Base-by-base conservation (phyloP, 139 green algal species). In the Monoraphidium neglectum region DNA sequence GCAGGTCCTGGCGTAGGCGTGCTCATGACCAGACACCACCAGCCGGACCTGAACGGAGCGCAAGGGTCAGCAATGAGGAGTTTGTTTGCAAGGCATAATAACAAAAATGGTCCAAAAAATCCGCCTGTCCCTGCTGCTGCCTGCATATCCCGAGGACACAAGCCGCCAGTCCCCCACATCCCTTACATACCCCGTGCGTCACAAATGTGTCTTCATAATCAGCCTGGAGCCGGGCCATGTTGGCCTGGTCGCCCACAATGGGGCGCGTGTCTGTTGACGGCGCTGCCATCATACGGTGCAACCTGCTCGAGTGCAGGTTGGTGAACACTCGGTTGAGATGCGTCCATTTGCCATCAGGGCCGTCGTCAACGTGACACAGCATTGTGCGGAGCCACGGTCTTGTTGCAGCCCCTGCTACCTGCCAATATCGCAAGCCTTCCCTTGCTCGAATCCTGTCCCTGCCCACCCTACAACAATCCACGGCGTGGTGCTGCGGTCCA, bases 391-490 rank as follows among this genome's bases (percentile, higher is more conserved):
- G n/a, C n/a, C n/a, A n/a, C n/a, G n/a, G n/a, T n/a, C n/a, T n/a
- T n/a, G n/a, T n/a, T n/a, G n/a, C n/a, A n/a, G n/a, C n/a, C n/a
- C n/a, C n/a, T n/a, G n/a, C n/a, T n/a, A n/a, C n/a, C n/a, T n/a
- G n/a, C n/a, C n/a, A n/a, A n/a, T n/a, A n/a, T n/a, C n/a, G n/a
- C n/a, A n/a, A n/a, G n/a, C n/a, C n/a, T n/a, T n/a, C n/a, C n/a
- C n/a, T n/a, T n/a, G n/a, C n/a, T n/a, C n/a, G n/a, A n/a, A n/a
- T n/a, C n/a, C n/a, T n/a, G n/a, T n/a, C n/a, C n/a, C n/a, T n/a
- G n/a, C n/a, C n/a, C n/a, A n/a, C n/a, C n/a, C n/a, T 18, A 88
- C 69, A 16, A 92, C 57, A 12, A 93, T 51, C 87, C 87, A 93
- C 30, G 89, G 89, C 1, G 83, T 91, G 1, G 56, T 0, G 35